Conservation (phyloP, 2,329 filamentous ascomycete species). For the Apiospora aurea region DNA sequence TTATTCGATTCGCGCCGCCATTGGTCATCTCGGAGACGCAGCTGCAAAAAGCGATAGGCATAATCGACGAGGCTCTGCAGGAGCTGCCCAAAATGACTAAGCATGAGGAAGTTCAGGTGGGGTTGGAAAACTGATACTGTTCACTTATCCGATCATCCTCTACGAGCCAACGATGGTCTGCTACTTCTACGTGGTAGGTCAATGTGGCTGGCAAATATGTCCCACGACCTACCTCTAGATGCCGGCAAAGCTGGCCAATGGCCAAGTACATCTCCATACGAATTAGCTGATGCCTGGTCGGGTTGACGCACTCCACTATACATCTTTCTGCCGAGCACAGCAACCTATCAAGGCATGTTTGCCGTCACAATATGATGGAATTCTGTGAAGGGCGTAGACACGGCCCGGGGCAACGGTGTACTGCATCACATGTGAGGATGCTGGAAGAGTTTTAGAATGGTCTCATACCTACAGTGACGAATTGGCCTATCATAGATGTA, state of each 20-base stretch:
- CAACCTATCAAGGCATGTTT: neutral
- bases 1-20: slow-evolving; percentile 96
- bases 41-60: slow-evolving; percentile 76
- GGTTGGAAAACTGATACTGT: slow-evolving; percentile 19
- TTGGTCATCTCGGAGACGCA: slow-evolving; percentile 92
- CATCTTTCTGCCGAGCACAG: neutral
- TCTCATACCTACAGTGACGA: neutral
- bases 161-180: neutral
- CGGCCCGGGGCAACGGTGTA: neutral
- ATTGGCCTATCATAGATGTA: slow-evolving; percentile 11
- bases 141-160: neutral
- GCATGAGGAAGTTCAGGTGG: slow-evolving; percentile 41
- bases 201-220: slow-evolving; percentile 8
- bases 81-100: slow-evolving; percentile 76
- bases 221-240: neutral
- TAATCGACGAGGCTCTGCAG: slow-evolving; percentile 81
- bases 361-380: neutral
- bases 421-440: neutral
- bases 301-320: neutral
- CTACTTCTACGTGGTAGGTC: neutral
- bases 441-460: neutral
- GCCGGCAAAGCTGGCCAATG: neutral
- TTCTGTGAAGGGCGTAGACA: neutral
- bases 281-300: slow-evolving; percentile 1
- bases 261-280: neutral